Base-by-base conservation (phyloP, 2,329 filamentous ascomycete genomes). In the Geosmithia putterillii region DNA sequence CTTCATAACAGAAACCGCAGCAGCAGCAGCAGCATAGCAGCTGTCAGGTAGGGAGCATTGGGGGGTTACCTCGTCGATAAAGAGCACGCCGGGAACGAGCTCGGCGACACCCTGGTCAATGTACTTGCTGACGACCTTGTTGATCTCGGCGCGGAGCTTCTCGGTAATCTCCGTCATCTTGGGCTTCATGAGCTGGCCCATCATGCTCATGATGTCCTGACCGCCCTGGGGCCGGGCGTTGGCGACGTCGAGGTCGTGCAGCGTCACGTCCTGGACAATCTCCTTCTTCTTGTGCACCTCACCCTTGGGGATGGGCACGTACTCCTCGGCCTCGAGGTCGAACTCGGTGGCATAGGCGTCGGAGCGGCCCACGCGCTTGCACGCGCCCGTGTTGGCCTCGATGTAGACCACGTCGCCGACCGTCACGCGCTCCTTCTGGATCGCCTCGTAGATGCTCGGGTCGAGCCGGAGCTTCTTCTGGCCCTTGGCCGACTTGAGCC, bases 281-380 rank as follows among this genome's bases (percentile, higher is more conserved):
- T 98, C 92, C 73, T 98, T 98, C 79, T 95, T 96, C 78, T 98
- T 98, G 72, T 96, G 92, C 43, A 98, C 92, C 57, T 98, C 92
- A 46, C 92, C 92, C 71, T 98, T 98, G 45, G 92, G 92, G 50
- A 98, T 94, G 6, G 92, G 92, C 51, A 98, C 92, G 62, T 98
- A 98, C 66, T 98, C 92, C 66, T 98, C 92, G 2, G 92, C 92
- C 69, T 98, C 92, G 41, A 98, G 79, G 61, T 98, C 92, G 61
- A 98, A 98, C 62, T 98, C 92, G 42, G 92, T 98, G 22, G 89
- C 90, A 62, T 96, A 96, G 22, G 92, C 92, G 61, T 98, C 92
- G 39, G 87, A 95, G 57, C 92, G 78, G 42, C 92, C 92, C 10
- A 98, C 92, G 54, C 92, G 80, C 72, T 98, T 98, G 69, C 94